phyloP scores from a whole-genome alignment of 345 rosid genomes.

The Aquilaria sinensis region DNA sequence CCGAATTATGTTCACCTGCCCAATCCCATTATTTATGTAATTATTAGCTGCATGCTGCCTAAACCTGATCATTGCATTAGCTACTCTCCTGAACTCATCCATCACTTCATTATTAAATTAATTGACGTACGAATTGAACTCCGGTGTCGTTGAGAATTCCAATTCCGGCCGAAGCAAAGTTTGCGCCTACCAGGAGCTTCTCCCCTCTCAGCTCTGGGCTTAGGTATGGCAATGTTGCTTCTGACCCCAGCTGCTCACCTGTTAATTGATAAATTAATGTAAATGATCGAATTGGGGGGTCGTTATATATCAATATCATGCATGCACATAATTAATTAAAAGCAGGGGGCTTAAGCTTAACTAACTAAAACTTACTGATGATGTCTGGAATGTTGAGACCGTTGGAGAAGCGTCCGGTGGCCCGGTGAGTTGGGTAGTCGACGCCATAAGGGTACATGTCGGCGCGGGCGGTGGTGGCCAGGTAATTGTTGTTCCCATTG shows the following conservation, averaged over 20 bases:
- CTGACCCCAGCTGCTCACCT: slow-evolving; percentile 67
- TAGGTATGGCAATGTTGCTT: slow-evolving; percentile 69
- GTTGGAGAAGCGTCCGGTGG: slow-evolving; percentile 87
- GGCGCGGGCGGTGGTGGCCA: slow-evolving; percentile 76
- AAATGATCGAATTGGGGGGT: neutral
- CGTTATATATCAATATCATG: neutral
- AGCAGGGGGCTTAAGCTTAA: neutral
- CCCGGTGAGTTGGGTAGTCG: slow-evolving; percentile 57
- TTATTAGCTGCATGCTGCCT: too few species aligned
- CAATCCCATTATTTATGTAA: neutral
- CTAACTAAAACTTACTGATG: slow-evolving; percentile 27
- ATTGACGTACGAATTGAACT: slow-evolving; percentile 56
- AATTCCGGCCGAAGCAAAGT: slow-evolving; percentile 90
- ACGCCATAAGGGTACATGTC: slow-evolving; percentile 74
- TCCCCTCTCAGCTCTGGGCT: slow-evolving; percentile 60
- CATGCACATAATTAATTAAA: neutral
- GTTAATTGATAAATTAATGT: neutral
- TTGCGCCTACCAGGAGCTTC: slow-evolving; percentile 71
- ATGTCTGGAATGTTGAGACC: slow-evolving; percentile 86
- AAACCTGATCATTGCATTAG: too few species aligned
- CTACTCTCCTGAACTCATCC: too few species aligned
- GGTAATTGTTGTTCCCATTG: slow-evolving; percentile 82
- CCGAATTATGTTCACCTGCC: slow-evolving; percentile 72
- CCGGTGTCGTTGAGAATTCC: slow-evolving; percentile 91
- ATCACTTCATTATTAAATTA: too few species aligned